A percentile compares a stretch with the other conserved stretches of the same genome.
Evolutionary conservation across 257 asterid genomes (phyloP).

Genomic region (Haberlea rhodopensis): DNA sequence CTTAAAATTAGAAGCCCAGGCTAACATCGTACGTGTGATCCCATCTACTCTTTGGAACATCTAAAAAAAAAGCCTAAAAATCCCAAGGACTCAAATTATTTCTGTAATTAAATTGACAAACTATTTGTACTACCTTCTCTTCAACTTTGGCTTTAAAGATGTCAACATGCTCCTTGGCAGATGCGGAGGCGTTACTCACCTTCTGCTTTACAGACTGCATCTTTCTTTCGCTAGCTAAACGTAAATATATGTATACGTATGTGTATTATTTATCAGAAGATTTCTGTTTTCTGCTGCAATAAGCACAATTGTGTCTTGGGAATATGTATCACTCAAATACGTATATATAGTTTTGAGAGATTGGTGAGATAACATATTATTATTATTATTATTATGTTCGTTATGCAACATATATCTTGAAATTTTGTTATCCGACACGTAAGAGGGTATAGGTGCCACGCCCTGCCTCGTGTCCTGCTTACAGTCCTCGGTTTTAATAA

Average conservation of each 20-base stretch:
- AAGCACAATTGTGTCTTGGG: background rate
- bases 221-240: too few relatives aligned
- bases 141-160: constrained; percentile 58
- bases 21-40: too few relatives aligned
- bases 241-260: too few relatives aligned
- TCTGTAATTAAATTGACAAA: too few relatives aligned
- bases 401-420: background rate
- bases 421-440: background rate
- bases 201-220: constrained; percentile 63
- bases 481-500: constrained; percentile 21
- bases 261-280: background rate
- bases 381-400: too few relatives aligned
- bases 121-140: constrained; percentile 77
- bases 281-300: background rate
- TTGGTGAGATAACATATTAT: too few relatives aligned
- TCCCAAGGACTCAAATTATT: too few relatives aligned
- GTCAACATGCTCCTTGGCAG: constrained; percentile 63
- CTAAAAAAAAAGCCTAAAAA: too few relatives aligned
- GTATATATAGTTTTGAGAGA: background rate
- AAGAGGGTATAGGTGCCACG: constrained; percentile 24
- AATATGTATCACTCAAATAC: background rate
- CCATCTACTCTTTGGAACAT: too few relatives aligned
- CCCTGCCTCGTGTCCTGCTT: constrained; percentile 31
- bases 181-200: constrained; percentile 60
- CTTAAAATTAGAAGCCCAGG: too few relatives aligned